phyloP scores from a whole-genome alignment of 139 green algal genomes.

The Chlorella sp. region DNA sequence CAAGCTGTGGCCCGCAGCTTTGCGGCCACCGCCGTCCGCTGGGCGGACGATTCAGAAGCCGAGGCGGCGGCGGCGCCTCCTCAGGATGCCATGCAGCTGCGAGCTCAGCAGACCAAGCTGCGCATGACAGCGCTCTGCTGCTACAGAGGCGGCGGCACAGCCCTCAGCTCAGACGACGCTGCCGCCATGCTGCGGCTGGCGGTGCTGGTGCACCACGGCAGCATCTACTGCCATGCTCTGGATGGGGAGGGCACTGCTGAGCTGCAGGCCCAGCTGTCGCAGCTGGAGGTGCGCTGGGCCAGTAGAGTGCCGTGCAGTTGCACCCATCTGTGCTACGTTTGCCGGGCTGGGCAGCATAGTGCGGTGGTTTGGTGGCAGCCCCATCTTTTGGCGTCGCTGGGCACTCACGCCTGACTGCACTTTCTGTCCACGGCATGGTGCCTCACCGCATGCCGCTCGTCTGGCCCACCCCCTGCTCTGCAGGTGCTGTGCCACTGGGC shows the following conservation, averaged over 20 bases:
- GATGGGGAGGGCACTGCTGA: background rate
- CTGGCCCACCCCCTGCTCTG: background rate
- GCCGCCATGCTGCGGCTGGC: conserved; percentile 38
- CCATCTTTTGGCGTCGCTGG: background rate
- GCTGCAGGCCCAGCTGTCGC: background rate
- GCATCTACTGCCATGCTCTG: conserved; percentile 32
- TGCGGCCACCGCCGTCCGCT: conserved; percentile 42
- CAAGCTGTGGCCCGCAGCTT: conserved; percentile 38
- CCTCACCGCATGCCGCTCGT: background rate
- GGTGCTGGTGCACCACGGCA: conserved; percentile 45
- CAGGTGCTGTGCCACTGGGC: conserved; percentile 26
- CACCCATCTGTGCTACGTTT: background rate
- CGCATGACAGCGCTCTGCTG: conserved; percentile 35
- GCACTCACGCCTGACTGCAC: background rate
- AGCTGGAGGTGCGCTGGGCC: conserved; percentile 15
- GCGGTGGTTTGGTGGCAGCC: background rate
- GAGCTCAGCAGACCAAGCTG: conserved; percentile 31
- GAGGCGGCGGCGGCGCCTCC: background rate
- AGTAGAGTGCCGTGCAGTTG: background rate
- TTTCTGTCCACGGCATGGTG: background rate
- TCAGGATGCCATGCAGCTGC: conserved; percentile 2
- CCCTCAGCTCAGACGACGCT: background rate
- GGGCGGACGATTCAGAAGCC: conserved; percentile 42
- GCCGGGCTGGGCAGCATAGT: background rate
- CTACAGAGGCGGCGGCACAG: background rate